Evolutionary conservation across 371 early-diverging fungal genomes (phyloP), one percentile per base, ranked within the genome.

Genomic region (Mortierella sp.): DNA sequence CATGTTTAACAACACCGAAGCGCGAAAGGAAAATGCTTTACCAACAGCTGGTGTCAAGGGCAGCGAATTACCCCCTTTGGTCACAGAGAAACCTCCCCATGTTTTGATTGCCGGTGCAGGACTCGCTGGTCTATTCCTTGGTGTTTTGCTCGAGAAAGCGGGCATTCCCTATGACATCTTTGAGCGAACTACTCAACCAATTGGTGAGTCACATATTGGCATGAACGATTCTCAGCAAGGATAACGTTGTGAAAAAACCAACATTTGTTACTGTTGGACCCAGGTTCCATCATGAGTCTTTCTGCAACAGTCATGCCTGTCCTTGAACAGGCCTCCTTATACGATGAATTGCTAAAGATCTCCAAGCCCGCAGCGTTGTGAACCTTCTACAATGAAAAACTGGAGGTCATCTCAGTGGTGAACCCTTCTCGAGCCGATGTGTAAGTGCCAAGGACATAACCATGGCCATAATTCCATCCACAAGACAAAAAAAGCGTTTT

Each of bases 41-140:
- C n/a, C n/a, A n/a, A n/a, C n/a, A n/a, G n/a, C n/a, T n/a, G n/a
- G n/a, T n/a, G n/a, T n/a, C n/a, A n/a, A n/a, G n/a, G n/a, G n/a
- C n/a, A n/a, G n/a, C n/a, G n/a, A n/a, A n/a, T n/a, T n/a, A n/a
- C n/a, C n/a, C n/a, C n/a, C n/a, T n/a, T n/a, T n/a, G n/a, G n/a
- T n/a, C n/a, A n/a, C n/a, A n/a, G n/a, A n/a, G n/a, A n/a, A n/a
- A 41, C 44, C 66, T 22, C 63, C 63, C 19, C 39, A 29, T 11
- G 70, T 70, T 2, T 6, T 70, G 7, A 70, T 63, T 45, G 43
- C 37, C 10, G 63, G 63, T 7, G 70, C 63, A 29, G 63, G 70
- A 6, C 22, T 70, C 10, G 29, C 63, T 44, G 70, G 63, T 39
- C 31, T 70, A 2, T 41, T 55, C 68, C 24, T 70, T 44, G 63